Conservation (phyloP, 2,329 filamentous ascomycete species). For the Moelleriella libera region DNA sequence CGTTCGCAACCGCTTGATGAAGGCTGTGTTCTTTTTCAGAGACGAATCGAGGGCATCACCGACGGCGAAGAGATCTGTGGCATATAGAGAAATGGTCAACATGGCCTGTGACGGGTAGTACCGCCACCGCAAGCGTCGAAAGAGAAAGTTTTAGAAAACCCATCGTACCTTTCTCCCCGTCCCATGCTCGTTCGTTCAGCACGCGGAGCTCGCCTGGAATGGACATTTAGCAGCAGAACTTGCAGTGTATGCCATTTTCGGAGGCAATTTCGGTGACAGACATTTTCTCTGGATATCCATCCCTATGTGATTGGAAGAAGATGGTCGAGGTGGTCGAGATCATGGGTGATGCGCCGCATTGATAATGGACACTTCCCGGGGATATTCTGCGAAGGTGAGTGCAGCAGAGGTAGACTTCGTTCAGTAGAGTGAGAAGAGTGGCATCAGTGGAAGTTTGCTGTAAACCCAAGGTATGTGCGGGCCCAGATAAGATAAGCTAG, state of each 20-base stretch:
- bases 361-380: not conserved
- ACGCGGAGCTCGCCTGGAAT: constrained; percentile 71
- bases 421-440: no score
- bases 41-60: constrained; percentile 79
- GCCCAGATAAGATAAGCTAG: no score
- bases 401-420: no score
- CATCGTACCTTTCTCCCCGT: constrained; percentile 63
- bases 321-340: not conserved
- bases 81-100: no score
- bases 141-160: no score
- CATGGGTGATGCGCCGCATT: constrained; percentile 1
- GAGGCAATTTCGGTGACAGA: not conserved
- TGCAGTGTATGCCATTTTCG: not conserved
- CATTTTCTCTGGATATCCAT: constrained; percentile 5
- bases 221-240: no score
- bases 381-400: no score
- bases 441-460: no score
- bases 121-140: no score
- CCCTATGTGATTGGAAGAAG: constrained; percentile 1
- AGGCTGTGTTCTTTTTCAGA: constrained; percentile 94
- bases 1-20: constrained; percentile 90
- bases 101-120: no score
- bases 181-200: constrained; percentile 78
- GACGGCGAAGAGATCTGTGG: constrained; percentile 61
- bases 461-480: no score